These are phyloP conservation scores for Rosa lucieae DNA, from an alignment of 306 rosid genomes.

Conservation along the genomic window DNA sequence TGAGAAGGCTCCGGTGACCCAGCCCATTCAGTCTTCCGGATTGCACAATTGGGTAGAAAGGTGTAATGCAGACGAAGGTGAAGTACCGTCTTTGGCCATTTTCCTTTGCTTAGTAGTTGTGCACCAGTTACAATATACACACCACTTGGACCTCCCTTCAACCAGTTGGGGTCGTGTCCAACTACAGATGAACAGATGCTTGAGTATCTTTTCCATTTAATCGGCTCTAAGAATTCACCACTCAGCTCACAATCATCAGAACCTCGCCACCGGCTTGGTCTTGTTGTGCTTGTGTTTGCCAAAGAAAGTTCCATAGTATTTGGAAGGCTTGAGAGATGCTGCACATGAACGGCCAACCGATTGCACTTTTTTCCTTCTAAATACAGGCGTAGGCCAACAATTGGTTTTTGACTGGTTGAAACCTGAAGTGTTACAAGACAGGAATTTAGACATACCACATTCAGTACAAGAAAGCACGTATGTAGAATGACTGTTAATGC, in stretches of 20 bases:
- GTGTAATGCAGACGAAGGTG: slow-evolving; percentile 81
- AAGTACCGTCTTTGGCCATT: slow-evolving; percentile 86
- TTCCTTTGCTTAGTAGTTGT: slow-evolving; percentile 77
- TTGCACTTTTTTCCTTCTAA: slow-evolving; percentile 84
- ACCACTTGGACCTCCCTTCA: slow-evolving; percentile 54
- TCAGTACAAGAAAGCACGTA: background rate
- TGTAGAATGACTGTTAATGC: background rate
- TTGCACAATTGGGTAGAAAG: slow-evolving; percentile 64
- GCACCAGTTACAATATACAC: slow-evolving; percentile 89
- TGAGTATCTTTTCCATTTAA: slow-evolving; percentile 88
- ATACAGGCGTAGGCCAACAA: slow-evolving; percentile 86
- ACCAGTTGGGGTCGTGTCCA: slow-evolving; percentile 82
- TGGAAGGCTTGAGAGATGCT: slow-evolving; percentile 91
- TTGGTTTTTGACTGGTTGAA: slow-evolving; percentile 70
- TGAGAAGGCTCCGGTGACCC: slow-evolving; percentile 68
- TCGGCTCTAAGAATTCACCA: slow-evolving; percentile 64
- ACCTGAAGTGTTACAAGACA: slow-evolving; percentile 55
- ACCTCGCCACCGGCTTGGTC: slow-evolving; percentile 64
- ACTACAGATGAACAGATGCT: slow-evolving; percentile 80
- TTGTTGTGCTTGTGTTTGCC: slow-evolving; percentile 31
- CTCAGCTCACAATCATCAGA: slow-evolving; percentile 62
- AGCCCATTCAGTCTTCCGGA: slow-evolving; percentile 79
- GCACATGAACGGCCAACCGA: slow-evolving; percentile 71
- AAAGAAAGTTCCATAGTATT: slow-evolving; percentile 58
- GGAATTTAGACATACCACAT: slow-evolving; percentile 3